Percentiles rank a stretch among this genome's conserved stretches.
Conservation (phyloP, 768 basidiomycete species). For the Lactarius sanguifluus region DNA sequence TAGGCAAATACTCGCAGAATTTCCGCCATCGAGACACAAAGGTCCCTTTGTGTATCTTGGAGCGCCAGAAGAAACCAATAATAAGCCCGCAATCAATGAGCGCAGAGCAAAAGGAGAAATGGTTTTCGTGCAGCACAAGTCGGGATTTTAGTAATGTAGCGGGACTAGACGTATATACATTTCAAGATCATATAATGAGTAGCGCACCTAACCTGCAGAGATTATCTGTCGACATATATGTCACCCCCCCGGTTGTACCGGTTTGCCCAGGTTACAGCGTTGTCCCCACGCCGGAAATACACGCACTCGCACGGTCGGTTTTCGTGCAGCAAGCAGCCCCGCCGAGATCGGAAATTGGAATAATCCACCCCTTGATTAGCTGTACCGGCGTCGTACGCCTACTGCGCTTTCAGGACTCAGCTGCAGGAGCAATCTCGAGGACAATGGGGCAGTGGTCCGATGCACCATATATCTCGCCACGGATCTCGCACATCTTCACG, state of each 20-base stretch:
- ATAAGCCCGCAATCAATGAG: too few species aligned
- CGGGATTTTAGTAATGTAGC: too few species aligned
- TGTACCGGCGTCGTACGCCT: too few species aligned
- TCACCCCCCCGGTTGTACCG: background rate
- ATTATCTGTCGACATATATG: background rate
- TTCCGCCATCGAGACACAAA: background rate
- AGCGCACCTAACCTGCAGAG: background rate
- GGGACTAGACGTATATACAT: too few species aligned
- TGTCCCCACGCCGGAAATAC: background rate
- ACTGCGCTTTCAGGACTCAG: conserved; percentile 5
- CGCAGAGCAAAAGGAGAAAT: background rate
- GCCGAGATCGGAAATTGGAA: background rate
- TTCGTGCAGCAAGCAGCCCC: background rate
- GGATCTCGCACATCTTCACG: conserved; percentile 82
- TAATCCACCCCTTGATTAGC: background rate
- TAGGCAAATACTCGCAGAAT: too few species aligned
- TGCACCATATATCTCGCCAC: conserved; percentile 82
- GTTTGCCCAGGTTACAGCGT: background rate
- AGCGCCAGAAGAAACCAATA: too few species aligned
- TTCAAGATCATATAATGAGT: background rate
- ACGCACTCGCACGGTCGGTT: background rate
- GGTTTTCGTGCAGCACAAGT: too few species aligned
- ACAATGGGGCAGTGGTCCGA: conserved; percentile 85
- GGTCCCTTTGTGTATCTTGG: background rate
- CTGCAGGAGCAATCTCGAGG: conserved; percentile 54